Conservation (phyloP, 2,329 filamentous ascomycete species). For the Ambrosiella cleistominuta region DNA sequence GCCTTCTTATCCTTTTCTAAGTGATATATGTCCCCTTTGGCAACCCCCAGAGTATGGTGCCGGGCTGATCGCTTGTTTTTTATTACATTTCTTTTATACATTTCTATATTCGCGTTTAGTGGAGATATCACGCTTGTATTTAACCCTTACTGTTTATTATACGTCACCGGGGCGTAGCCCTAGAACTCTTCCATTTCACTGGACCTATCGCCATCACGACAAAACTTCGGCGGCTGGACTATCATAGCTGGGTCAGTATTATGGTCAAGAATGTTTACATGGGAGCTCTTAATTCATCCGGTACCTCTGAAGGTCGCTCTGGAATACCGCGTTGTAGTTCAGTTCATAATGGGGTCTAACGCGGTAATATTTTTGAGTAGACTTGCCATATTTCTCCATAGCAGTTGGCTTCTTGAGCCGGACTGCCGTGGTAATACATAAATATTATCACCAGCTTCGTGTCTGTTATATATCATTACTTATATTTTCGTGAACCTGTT, state of each 20-base stretch:
- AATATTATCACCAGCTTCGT: not conserved
- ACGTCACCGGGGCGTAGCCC: constrained; percentile 1
- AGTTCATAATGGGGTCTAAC: too few relatives aligned
- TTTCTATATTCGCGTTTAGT: constrained; percentile 4
- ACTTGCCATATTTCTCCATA: too few relatives aligned
- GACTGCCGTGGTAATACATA: not conserved
- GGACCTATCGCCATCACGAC: not conserved
- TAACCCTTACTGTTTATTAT: constrained; percentile 1
- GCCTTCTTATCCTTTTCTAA: not conserved
- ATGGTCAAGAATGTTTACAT: too few relatives aligned
- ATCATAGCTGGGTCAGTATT: too few relatives aligned
- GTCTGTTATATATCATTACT: not conserved
- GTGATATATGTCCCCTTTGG: not conserved
- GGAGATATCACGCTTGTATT: not conserved
- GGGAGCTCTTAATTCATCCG: too few relatives aligned
- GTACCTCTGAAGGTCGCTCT: too few relatives aligned
- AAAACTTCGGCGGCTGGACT: too few relatives aligned
- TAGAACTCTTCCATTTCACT: not conserved
- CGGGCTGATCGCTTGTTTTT: too few relatives aligned
- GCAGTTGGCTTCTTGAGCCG: too few relatives aligned
- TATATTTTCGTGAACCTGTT: constrained; percentile 10
- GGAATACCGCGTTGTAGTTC: too few relatives aligned
- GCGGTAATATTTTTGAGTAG: too few relatives aligned
- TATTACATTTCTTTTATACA: constrained; percentile 2
- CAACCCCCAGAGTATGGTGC: too few relatives aligned